These are phyloP conservation scores for Micractinium sp. DNA, from an alignment of 139 green algal genomes.

Conservation along the genomic window DNA sequence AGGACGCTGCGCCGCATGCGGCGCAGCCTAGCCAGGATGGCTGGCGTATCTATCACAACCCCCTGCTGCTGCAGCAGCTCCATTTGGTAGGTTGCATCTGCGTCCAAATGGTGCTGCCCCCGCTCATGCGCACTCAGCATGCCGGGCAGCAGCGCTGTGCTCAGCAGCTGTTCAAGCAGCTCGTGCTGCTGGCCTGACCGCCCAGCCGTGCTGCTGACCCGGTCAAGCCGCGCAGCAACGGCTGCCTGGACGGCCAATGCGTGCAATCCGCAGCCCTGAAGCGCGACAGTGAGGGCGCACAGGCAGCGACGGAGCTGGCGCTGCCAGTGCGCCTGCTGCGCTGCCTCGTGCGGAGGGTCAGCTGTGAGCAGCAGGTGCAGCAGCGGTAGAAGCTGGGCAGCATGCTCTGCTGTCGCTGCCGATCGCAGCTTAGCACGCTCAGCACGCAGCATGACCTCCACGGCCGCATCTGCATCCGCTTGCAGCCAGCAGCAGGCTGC, in stretches of 20 bases:
- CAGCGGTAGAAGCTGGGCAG: conserved; percentile 23
- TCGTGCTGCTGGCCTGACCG: background rate
- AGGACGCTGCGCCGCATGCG: conserved; percentile 1
- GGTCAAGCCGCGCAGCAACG: background rate
- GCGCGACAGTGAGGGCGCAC: background rate
- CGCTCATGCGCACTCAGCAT: background rate
- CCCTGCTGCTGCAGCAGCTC: conserved; percentile 12
- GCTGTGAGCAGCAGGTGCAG: conserved; percentile 19
- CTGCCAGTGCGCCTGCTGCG: background rate
- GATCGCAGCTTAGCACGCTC: background rate
- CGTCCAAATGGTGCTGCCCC: background rate
- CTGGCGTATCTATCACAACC: background rate
- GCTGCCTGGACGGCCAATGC: conserved; percentile 15
- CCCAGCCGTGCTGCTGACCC: background rate
- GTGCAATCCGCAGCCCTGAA: conserved; percentile 19
- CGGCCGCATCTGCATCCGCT: conserved; percentile 22
- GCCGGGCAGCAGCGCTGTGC: conserved; percentile 17
- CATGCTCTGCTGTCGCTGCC: conserved; percentile 8
- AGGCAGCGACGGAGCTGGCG: conserved; percentile 24
- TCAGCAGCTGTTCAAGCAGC: conserved; percentile 9
- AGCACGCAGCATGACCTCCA: background rate
- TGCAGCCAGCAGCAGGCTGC: conserved; percentile 39
- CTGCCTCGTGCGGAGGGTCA: background rate
- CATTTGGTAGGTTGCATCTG: background rate
- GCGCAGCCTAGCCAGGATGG: conserved; percentile 19